Evolutionary conservation across 768 basidiomycete genomes (phyloP), one percentile per base, ranked within the genome.

Genomic region (Rossbeevera mucosa): DNA sequence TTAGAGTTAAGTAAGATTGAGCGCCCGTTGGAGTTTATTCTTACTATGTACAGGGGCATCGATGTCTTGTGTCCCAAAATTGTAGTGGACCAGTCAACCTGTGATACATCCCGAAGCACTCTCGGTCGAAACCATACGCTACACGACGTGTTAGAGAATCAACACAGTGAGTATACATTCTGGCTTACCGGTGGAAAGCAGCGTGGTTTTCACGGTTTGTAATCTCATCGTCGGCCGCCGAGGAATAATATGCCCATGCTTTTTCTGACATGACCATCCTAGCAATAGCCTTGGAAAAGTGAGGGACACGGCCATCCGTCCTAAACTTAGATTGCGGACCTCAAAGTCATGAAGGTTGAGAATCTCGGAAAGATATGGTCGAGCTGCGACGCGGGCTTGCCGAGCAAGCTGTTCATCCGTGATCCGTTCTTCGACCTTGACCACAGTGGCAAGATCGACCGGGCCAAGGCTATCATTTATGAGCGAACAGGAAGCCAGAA

Each of bases 241-340:
- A 94, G 1, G 89, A 92, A 64, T 97, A 94, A 67, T 94, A 94
- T 5, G 94, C 94, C 94, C 94, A 97, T 0, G 91, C 91, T 66
- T 91, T 91, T 29, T 87, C 85, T 2, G 83, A 72, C 76, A 98
- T 85, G 11, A 90, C 85, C 60, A 75, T 75, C 67, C 80, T 87
- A 8, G 92, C 94, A 48, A 98, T 84, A 16, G 88, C 80, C 90
- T 92, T 52, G 26, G 18, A n/a, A 24, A 14, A 28, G 1, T 60
- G 48, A 62, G 38, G n/a, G 22, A 47, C 11, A 42, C 58, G 33
- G 48, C 38, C 22, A 58, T 40, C 5, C 14, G n/a, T 8, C 28
- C 5, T 4, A 36, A 28, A 8, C 3, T 4, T 8, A 40, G 38
- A 16, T 7, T 20, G 55, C 72, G 22, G 51, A 85, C 91, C 78